phyloP scores from a whole-genome alignment of 2,329 filamentous ascomycete species.

The Bipolaris victoriae region DNA sequence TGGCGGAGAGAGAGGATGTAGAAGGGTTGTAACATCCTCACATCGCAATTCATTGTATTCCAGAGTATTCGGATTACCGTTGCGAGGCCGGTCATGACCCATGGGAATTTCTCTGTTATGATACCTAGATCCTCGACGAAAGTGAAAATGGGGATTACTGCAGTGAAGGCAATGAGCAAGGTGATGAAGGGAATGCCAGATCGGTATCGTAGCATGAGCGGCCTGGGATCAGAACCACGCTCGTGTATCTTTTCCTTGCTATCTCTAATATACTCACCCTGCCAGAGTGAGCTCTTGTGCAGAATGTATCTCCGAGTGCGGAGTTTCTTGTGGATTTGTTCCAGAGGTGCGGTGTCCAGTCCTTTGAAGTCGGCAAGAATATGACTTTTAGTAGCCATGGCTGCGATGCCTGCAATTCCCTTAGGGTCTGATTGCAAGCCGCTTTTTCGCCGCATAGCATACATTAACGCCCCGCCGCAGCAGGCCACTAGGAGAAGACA shows the following conservation, averaged over 20 bases:
- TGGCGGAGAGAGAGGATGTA: slow-evolving; percentile 71
- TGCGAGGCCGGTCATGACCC: slow-evolving; percentile 69
- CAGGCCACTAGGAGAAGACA: slow-evolving; percentile 64
- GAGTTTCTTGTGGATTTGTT: slow-evolving; percentile 71
- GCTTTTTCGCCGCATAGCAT: slow-evolving; percentile 67
- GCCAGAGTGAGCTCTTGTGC: slow-evolving; percentile 72
- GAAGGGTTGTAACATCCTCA: slow-evolving; percentile 77
- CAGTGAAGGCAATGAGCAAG: slow-evolving; percentile 63
- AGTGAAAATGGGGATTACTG: slow-evolving; percentile 66
- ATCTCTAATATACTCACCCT: slow-evolving; percentile 60
- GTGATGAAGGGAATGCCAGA: slow-evolving; percentile 67
- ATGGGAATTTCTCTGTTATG: slow-evolving; percentile 67
- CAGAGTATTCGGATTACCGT: slow-evolving; percentile 72
- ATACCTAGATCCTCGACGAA: slow-evolving; percentile 61
- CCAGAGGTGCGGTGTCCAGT: slow-evolving; percentile 69
- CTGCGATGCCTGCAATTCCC: slow-evolving; percentile 74
- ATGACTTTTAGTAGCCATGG: slow-evolving; percentile 76
- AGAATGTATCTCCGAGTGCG: slow-evolving; percentile 71
- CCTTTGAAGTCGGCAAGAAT: slow-evolving; percentile 77
- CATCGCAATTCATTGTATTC: slow-evolving; percentile 70
- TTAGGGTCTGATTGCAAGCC: slow-evolving; percentile 72
- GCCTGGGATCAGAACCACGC: slow-evolving; percentile 61
- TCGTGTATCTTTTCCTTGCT: slow-evolving; percentile 59
- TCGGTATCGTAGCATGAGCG: slow-evolving; percentile 68
- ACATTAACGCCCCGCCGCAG: slow-evolving; percentile 64